Percentiles rank a stretch among this genome's conserved stretches.
Evolutionary conservation across 192 early-diverging fungal species (phyloP).

Genomic region (Coemansia sp.): DNA sequence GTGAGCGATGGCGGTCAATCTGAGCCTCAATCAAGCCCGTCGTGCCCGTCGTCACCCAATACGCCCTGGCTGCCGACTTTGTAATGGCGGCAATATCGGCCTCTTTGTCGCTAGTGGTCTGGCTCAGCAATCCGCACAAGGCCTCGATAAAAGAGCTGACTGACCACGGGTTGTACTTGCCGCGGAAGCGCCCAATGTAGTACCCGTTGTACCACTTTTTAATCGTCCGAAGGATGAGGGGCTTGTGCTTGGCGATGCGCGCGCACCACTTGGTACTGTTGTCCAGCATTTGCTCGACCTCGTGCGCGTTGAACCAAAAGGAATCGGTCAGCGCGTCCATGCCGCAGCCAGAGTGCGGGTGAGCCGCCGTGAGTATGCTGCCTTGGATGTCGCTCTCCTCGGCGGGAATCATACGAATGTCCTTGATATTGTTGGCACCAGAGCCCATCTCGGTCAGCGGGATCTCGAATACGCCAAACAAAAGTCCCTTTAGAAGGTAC

Average conservation of each 20-base stretch:
- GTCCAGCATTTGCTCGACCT: slow-evolving; percentile 32
- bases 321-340: slow-evolving; percentile 29
- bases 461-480: slow-evolving; percentile 42
- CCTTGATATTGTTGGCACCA: slow-evolving; percentile 41
- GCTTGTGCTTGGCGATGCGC: slow-evolving; percentile 18
- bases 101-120: background rate
- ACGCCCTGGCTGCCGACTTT: slow-evolving; percentile 10
- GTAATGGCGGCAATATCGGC: background rate
- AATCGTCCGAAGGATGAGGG: slow-evolving; percentile 12
- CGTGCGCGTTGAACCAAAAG: slow-evolving; percentile 38
- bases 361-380: slow-evolving; percentile 18
- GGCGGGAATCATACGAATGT: slow-evolving; percentile 29
- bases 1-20: slow-evolving; percentile 9
- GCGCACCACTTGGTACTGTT: slow-evolving; percentile 18
- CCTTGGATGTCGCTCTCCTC: slow-evolving; percentile 33
- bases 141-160: slow-evolving; percentile 4
- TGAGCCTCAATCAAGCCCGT: slow-evolving; percentile 16
- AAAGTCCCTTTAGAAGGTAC: slow-evolving; percentile 20
- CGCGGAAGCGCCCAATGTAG: slow-evolving; percentile 31
- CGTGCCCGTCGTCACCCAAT: slow-evolving; percentile 22
- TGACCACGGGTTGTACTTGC: slow-evolving; percentile 13
- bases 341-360: slow-evolving; percentile 28
- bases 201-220: slow-evolving; percentile 36
- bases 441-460: slow-evolving; percentile 44
- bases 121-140: slow-evolving; percentile 12